Evolutionary conservation across 768 basidiomycete species (phyloP).

Genomic region (Rhizopogon vesiculosus): DNA sequence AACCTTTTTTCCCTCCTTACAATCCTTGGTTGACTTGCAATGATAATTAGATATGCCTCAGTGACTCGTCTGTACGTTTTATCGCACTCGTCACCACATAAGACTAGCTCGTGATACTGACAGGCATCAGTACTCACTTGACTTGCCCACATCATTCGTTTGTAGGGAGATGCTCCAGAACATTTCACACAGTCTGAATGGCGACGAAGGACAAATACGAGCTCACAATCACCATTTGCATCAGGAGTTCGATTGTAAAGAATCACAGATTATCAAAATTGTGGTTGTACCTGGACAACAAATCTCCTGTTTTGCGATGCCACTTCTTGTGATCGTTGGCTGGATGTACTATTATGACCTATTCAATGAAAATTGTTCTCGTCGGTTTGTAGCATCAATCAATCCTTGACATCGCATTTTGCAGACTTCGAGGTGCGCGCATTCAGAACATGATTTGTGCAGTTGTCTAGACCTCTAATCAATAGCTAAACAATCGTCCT

Average conservation of each 20-base stretch:
- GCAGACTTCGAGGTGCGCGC: conserved; percentile 70
- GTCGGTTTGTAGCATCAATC: conserved; percentile 43
- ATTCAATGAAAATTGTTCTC: conserved; percentile 7
- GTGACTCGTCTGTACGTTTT: conserved; percentile 19
- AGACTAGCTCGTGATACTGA: conserved; percentile 77
- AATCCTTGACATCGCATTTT: conserved; percentile 78
- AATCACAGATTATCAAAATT: not conserved
- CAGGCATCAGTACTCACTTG: conserved; percentile 67
- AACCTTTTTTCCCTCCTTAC: conserved; percentile 8
- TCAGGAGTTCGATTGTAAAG: conserved; percentile 80
- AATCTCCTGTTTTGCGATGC: conserved; percentile 85
- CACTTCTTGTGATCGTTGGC: conserved; percentile 81
- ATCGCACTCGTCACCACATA: not conserved
- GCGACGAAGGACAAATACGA: conserved; percentile 74
- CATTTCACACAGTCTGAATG: conserved; percentile 89
- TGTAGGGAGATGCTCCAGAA: conserved; percentile 76
- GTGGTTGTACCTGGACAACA: conserved; percentile 40
- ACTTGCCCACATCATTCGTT: not conserved
- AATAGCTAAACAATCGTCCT: conserved; percentile 64
- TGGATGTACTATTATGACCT: conserved; percentile 59
- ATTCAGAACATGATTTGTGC: not conserved
- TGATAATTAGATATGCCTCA: conserved; percentile 28
- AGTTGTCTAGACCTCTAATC: not conserved
- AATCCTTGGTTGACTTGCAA: not conserved
- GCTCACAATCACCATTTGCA: conserved; percentile 73